Percentiles rank a stretch among this genome's conserved stretches.
These are phyloP conservation scores for Bonia amplexicaulis DNA, from an alignment of 176 grass and related monocot species.

Conservation along the genomic window DNA sequence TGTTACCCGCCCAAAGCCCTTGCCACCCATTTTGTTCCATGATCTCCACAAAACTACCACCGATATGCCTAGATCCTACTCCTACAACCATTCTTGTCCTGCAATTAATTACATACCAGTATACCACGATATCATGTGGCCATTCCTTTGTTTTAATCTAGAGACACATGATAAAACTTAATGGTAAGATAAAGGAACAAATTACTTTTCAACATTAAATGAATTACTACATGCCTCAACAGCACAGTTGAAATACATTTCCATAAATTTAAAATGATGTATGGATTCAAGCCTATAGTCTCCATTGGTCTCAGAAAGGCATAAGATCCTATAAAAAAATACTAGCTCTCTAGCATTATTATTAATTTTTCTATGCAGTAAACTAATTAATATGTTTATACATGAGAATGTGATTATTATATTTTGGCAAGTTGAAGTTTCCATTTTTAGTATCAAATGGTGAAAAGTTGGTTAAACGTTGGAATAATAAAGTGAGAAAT, in stretches of 20 bases:
- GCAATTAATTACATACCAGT: conserved; percentile 15
- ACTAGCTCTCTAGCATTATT: not conserved
- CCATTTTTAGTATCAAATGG: not conserved
- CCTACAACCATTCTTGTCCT: conserved; percentile 93
- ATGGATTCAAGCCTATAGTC: not conserved
- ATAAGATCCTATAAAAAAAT: conserved; percentile 2
- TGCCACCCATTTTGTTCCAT: conserved; percentile 65
- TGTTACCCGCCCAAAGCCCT: conserved; percentile 85
- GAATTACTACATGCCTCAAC: not conserved
- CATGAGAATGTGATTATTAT: not conserved
- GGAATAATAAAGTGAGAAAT: not conserved
- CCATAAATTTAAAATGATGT: not conserved
- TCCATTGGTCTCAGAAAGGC: not conserved
- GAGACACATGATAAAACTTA: not conserved
- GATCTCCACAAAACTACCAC: conserved; percentile 57
- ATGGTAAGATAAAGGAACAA: not conserved
- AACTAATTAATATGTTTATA: conserved; percentile 18
- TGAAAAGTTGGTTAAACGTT: not conserved
- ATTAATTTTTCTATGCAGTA: not conserved
- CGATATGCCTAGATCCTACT: conserved; percentile 72
- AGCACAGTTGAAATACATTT: not conserved
- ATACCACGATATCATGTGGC: not conserved
- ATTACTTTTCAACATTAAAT: not conserved
- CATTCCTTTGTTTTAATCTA: not conserved
- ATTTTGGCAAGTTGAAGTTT: not conserved